A percentile compares a stretch with the other conserved stretches of the same genome.
Conservation (phyloP, 2,329 filamentous ascomycete species). For the Chaetomium sp. region DNA sequence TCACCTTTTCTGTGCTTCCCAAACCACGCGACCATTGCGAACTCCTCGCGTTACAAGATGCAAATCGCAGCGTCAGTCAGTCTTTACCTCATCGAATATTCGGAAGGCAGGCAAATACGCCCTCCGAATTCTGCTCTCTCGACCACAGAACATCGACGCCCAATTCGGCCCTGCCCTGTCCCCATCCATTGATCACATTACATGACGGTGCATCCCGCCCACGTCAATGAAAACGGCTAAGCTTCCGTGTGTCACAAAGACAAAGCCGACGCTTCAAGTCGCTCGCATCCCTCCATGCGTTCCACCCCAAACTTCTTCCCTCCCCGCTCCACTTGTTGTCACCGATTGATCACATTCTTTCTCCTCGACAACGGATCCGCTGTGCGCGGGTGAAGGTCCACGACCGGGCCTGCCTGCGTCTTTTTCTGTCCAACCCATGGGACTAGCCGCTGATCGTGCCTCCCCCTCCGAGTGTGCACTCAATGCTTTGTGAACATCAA, state of each 20-base stretch:
- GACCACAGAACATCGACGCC: conserved; percentile 1
- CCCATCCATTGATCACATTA: conserved; percentile 15
- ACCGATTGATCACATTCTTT: conserved; percentile 3
- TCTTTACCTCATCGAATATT: background rate
- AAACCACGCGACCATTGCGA: conserved; percentile 3
- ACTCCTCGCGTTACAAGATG: background rate
- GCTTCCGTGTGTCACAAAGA: conserved; percentile 33
- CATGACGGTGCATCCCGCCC: conserved; percentile 22
- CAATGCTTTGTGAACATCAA: background rate
- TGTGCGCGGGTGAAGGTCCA: conserved; percentile 28
- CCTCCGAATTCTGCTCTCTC: background rate
- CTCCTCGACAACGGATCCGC: conserved; percentile 16
- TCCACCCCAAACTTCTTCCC: conserved; percentile 1
- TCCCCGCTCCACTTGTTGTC: conserved; percentile 2
- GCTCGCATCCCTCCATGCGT: conserved; percentile 10
- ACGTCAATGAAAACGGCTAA: conserved; percentile 30
- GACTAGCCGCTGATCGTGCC: conserved; percentile 21
- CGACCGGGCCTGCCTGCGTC: conserved; percentile 18
- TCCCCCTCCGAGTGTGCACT: background rate
- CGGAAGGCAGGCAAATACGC: background rate
- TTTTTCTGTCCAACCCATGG: conserved; percentile 9
- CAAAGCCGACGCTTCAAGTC: conserved; percentile 4
- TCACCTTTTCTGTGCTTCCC: conserved; percentile 12
- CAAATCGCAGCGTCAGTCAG: background rate
- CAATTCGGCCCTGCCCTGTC: conserved; percentile 10